phyloP scores from a whole-genome alignment of 495 filamentous ascomycete genomes.

The Trichocladium uniseriatum region DNA sequence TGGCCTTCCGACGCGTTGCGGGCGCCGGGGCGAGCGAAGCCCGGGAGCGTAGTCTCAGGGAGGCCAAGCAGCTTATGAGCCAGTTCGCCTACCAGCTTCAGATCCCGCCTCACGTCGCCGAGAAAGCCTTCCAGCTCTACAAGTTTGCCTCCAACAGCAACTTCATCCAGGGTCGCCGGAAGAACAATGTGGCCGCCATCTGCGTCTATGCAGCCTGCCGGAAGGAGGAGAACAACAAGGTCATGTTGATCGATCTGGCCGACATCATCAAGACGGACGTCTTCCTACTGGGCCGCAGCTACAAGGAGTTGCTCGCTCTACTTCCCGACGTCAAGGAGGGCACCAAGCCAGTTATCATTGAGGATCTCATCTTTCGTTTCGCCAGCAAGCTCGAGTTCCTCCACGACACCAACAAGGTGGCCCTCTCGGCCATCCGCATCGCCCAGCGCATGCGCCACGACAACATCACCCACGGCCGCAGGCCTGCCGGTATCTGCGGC shows the following conservation, averaged over 20 bases:
- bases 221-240: conserved; percentile 46
- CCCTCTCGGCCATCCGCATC: conserved; percentile 73
- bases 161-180: conserved; percentile 85
- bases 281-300: conserved; percentile 78
- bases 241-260: conserved; percentile 92
- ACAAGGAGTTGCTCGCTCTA: conserved; percentile 61
- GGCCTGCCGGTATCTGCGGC: conserved; percentile 88
- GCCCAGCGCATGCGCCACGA: conserved; percentile 88
- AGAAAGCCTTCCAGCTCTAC: conserved; percentile 61
- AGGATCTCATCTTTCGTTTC: conserved; percentile 83
- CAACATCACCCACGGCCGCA: conserved; percentile 89
- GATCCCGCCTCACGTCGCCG: conserved; percentile 50
- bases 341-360: conserved; percentile 56
- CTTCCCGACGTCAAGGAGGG: conserved; percentile 47
- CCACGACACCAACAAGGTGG: conserved; percentile 62
- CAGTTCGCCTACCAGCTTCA: conserved; percentile 39
- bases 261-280: conserved; percentile 84
- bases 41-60: conserved; percentile 62
- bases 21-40: conserved; percentile 37
- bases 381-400: conserved; percentile 85
- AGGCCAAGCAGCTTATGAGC: conserved; percentile 40
- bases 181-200: conserved; percentile 70
- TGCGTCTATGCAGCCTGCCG: conserved; percentile 84
- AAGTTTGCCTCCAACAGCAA: conserved; percentile 66
- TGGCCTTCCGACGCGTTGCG: conserved; percentile 28